Base-by-base conservation (phyloP, 352 stramenopile species). In the Paralagenidium karlingii region DNA sequence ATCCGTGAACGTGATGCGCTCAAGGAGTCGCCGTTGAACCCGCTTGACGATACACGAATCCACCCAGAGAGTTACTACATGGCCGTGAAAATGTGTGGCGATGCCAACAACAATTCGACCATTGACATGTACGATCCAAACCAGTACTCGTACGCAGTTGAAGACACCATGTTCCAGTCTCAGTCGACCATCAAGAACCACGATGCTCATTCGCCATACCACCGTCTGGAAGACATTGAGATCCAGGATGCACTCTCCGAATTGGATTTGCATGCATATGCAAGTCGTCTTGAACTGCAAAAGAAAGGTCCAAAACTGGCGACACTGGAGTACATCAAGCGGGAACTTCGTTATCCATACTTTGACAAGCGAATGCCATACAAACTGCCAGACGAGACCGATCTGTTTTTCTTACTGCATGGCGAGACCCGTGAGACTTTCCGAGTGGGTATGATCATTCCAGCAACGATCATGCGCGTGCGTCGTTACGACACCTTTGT, bases 61-160 rank as follows among this genome's bases (percentile, higher is more conserved):
- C 80, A 94, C 34, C 80, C 80, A 2, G 80, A 94, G 47, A 94
- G 80, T 28, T 94, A 94, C 49, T 94, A 89, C 49, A 94, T 94
- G 80, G 80, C 80, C 9, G 80, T 94, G 15, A 91, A 91, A 39
- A 94, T 94, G 53, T 94, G 80, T 45, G 80, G 80, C 38, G 77
- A 94, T 45, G 80, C 80, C 7, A 94, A 91, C 57, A 90, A 91
- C 57, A 91, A 94, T 49, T 89, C 77, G 24, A 91, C 77, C 3
- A 91, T 94, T 33, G 80, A 94, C 51, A 86, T 94, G 73, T 94
- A 90, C 36, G 80, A 94, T 25, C 80, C 80, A 24, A 88, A 89
- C 33, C 77, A 94, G 41, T 94, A 94, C 48, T 91, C 80, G 8
- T 91, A 90, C 33, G 77, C 76, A 3, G 80, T 94, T 6, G 80